Base-by-base conservation (phyloP, 306 rosid species). In the Castanea mollissima region DNA sequence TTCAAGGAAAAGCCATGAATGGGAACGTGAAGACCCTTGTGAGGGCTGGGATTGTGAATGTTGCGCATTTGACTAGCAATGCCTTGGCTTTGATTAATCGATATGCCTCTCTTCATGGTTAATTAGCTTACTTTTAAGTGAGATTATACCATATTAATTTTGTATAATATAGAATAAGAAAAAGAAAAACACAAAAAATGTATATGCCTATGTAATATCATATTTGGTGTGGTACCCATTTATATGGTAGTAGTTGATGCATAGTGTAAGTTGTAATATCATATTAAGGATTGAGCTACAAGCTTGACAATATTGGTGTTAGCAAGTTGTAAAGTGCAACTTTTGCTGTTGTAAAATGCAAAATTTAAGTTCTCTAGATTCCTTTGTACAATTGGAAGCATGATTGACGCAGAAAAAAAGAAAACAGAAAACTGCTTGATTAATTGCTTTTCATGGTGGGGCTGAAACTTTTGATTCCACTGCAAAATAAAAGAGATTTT, bases 11-110 rank as follows among this genome's bases (percentile, higher is more conserved):
- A 8, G 57, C 31, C 0, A 31, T 49, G 81, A 74, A 80, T 69
- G 90, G 79, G 1, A 71, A 85, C 20, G 51, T 86, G 69, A 89
- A 86, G 87, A 82, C 25, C 15, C 7, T 44, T 0, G 93, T 88
- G 52, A 86, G 88, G 70, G 64, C 81, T 0, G 27, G n/a, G 32
- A 65, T 93, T 70, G 89, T 85, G 52, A 77, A 59, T 1, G 77
- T 86, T 2, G 89, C 91, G 0, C 97, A 83, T 6, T 69, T 93
- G 79, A 93, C 97, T 25, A 90, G 92, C 76, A 93, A 90, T 80
- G 90, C 95, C 21, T 86, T 93, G 89, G 98, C 95, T 78, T 86
- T 93, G 85, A 79, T 91, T 25, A 91, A 91, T 67, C 89, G 83
- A 71, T 84, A 84, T 15, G 90, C 92, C 60, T 70, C 82, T 25